Base-by-base conservation (phyloP, 768 basidiomycete genomes). In the Auriscalpium microsporum region DNA sequence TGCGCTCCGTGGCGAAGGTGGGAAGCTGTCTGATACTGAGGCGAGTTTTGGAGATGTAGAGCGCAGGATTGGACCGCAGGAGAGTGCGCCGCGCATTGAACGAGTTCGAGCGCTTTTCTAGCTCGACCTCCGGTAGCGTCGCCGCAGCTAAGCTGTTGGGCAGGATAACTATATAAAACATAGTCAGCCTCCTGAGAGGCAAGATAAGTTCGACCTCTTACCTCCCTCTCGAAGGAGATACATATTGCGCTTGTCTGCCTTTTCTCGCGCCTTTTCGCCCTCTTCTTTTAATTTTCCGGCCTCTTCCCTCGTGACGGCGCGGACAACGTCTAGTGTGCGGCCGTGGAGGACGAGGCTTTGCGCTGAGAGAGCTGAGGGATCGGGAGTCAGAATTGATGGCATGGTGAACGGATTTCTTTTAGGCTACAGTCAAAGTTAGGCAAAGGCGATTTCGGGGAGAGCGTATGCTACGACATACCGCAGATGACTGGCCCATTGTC, bases 181-280 rank as follows among this genome's bases (percentile, higher is more conserved):
- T 19, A 56, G 47, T 57, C 7, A 60, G 42, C 34, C 19, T 40
- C 40, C 23, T 8, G 4, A 17, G 28, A 9, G 37, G 17, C 10
- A 23, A 16, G 45, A 13, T 58, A 50, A 52, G 21, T 28, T 6
- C 14, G 48, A 17, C 4, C 21, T 72, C 83, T 62, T 64, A 90
- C 94, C 90, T 75, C 96, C 96, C 80, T 99, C 96, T 11, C 91
- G 82, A 62, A 99, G 78, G 56, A 99, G 82, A 68, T 99, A 97
- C 66, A 96, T 83, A 66, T 97, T 96, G 21, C 95, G 81, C 68
- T 95, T 94, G 70, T 99, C 96, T 1, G 86, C 85, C 69, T 94
- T 94, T 69, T 92, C 84, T 48, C 92, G 78, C 57, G 79, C 77
- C 64, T 82, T 84, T 66, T 94, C 94, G 4, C 88, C 86, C 16